Evolutionary conservation across 2,329 filamentous ascomycete species (phyloP), one percentile per base, ranked within the genome.

Genomic region (Mycosphaerella sp.): DNA sequence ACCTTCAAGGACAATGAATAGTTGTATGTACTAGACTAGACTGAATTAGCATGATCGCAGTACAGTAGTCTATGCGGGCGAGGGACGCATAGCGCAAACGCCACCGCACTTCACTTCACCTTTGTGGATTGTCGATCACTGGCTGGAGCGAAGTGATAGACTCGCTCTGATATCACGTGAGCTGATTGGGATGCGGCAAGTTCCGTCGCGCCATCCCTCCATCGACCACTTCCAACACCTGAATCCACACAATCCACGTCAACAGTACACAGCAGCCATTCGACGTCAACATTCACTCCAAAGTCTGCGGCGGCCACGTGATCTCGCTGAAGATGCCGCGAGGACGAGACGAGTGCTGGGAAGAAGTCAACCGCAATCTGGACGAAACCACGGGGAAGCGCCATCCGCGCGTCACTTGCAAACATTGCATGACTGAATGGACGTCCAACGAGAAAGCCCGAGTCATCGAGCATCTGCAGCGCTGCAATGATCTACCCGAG

Each of bases 401-500:
- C 10, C 58, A 60, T 48, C 58, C 58, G n/a, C 58, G 58, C 44
- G 58, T 60, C 32, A 59, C 58, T 14, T 60, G 58, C 56, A 57
- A 57, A 37, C 58, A 60, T 43, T 60, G 58, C 51, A 44, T 47
- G 39, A 59, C 57, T 9, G 53, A 58, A 43, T 60, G 58, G 58
- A 60, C 58, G 6, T 60, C 58, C 10, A 60, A 60, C 44, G 58
- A 60, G 41, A 60, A 60, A 39, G 58, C 56, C 4, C 18, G 58
- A 14, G 58, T 60, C 6, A 59, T 60, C 41, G 58, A 60, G 40
- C 58, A 60, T 35, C 53, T 60, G 7, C 58, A 60, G 44, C 56
- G 58, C 21, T 60, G 58, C 44, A 55, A 41, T 6, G 58, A 60
- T 18, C 47, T 60, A 36, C 58, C 58, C 10, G 58, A 60, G 40